Conservation (phyloP, 192 early-diverging fungal species). For the Coemansia sp. region DNA sequence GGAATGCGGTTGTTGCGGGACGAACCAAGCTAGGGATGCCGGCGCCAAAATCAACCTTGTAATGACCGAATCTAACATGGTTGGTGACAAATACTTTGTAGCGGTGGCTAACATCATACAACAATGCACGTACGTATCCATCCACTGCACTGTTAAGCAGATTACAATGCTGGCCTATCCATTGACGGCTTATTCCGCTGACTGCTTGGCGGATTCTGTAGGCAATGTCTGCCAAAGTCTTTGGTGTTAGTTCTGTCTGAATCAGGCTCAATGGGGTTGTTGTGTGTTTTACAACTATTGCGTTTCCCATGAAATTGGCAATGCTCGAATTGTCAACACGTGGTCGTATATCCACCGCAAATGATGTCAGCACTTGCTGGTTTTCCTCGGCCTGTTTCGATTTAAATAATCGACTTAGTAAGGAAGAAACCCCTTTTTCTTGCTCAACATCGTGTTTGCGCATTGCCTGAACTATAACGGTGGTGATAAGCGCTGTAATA, state of each 20-base stretch:
- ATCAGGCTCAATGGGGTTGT: not conserved
- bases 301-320: not conserved
- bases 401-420: not conserved
- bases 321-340: not conserved
- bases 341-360: not conserved
- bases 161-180: not conserved
- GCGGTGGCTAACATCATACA: not conserved
- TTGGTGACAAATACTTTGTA: not conserved
- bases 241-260: not conserved
- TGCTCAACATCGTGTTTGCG: not conserved
- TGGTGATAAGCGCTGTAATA: constrained; percentile 16
- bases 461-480: constrained; percentile 4
- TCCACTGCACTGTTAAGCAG: not conserved
- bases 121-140: not conserved
- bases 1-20: not conserved
- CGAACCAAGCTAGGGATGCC: not conserved
- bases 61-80: not conserved
- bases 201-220: not conserved
- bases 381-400: not conserved
- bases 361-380: not conserved
- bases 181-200: not conserved
- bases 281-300: not conserved
- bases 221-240: not conserved
- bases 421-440: not conserved
- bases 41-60: not conserved